Evolutionary conservation across 441 rosid genomes (phyloP), one percentile per base, ranked within the genome.

Genomic region (Mallotus repandus): DNA sequence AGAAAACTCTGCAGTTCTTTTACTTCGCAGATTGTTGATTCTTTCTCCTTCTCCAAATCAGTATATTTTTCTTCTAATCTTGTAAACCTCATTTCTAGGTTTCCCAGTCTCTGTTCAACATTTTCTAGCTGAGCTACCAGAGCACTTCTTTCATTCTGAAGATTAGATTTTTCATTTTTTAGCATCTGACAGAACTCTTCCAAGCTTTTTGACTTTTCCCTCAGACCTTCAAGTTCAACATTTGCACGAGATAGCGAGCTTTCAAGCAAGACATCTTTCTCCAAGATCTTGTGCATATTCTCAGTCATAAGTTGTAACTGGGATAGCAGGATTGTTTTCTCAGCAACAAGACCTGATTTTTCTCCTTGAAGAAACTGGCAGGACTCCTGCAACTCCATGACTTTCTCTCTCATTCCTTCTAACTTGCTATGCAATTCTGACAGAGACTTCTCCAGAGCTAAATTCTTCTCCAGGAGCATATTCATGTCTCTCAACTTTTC

Each of bases 261-360:
- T 80, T 81, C 89, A 77, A 89, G 89, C 82, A 87, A 79, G 69
- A 81, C 50, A 78, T 81, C 85, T 77, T 85, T 92, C 73, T 88
- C 86, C 91, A 73, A 81, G 76, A 65, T 82, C 85, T 69, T 88
- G 81, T 68, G 70, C 80, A 82, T 85, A 89, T 81, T 89, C 75
- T 75, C 90, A 19, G 90, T 82, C 85, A 91, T 86, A 57, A 76
- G 75, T 71, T 92, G 97, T 72, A 96, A 78, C 86, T 96, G 99
- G n/a, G 97, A 92, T 60, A 92, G 91, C 69, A 94, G 70, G 73
- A 84, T 74, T 3, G 92, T 82, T 84, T 89, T 81, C 79, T 86
- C 90, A 82, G 89, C 82, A 77, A 83, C 77, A 72, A 94, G 79
- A 32, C 81, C 60, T 71, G 88, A 84, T 84, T 91, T 92, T 79